Evolutionary conservation across 441 rosid genomes (phyloP), one percentile per base, ranked within the genome.

Genomic region (Viola pubescens): DNA sequence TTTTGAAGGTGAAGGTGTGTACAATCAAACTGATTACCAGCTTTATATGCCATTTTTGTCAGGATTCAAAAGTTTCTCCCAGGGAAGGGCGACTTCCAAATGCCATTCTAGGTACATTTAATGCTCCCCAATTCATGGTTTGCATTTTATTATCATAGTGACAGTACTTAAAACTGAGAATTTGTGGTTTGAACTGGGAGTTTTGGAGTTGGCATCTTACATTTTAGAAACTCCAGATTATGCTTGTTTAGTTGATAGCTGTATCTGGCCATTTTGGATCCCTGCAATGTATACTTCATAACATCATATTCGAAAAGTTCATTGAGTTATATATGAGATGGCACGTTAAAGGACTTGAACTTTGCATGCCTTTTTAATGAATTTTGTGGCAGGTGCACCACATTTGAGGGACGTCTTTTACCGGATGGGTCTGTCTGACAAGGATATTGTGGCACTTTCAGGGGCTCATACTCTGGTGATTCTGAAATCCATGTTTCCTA

Each of bases 401-500:
- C 96, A 86, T 77, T 75, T 86, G 48, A 82, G 79, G 73, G 89
- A 86, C 62, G 64, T 91, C 55, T 91, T 91, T 66, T 67, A 81
- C 65, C 86, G 95, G 50, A 91, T 91, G 96, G 96, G 95, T 64
- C 58, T 88, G 40, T 81, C 89, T 51, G 91, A 86, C 80, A 83
- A 82, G 74, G 95, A 91, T 62, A 86, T 85, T 12, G 95, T 91
- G 60, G 98, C 95, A 50, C 86, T 91, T 70, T 91, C 96, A n/a
- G 96, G 96, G 49, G 98, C 63, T 64, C 98, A 91, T 64, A 86
- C 98, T 62, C 76, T 91, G 83, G 96, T 91, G 85, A 50, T 12
- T 50, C n/a, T 54, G 70, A 10, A 1, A 37, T 12, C 4, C 56
- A 46, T 50, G 26, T 69, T 49, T 54, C 56, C 9, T 3, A 10